Percentiles rank a stretch among this genome's conserved stretches.
Conservation (phyloP, 139 green algal species). For the Volvox reticuliferus region DNA sequence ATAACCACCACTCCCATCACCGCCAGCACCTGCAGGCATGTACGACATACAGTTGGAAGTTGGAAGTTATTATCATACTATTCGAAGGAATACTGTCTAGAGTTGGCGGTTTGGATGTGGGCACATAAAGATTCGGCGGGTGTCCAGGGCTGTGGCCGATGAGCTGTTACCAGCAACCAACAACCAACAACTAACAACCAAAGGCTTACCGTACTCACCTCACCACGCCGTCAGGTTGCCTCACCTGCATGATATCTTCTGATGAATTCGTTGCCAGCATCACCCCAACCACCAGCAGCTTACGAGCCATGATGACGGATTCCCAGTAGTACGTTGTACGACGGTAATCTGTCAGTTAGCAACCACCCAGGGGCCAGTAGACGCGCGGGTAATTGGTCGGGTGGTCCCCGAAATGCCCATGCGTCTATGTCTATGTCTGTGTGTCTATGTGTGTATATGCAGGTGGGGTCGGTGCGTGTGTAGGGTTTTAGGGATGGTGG, state of each 20-base stretch:
- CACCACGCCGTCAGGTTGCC: too few species aligned
- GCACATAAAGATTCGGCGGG: not conserved
- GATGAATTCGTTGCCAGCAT: not conserved
- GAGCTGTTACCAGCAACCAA: not conserved
- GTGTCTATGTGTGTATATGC: not conserved
- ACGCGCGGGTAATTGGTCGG: too few species aligned
- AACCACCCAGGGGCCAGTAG: not conserved
- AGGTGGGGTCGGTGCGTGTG: not conserved
- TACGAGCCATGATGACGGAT: conserved; percentile 13
- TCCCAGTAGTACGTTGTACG: conserved; percentile 40
- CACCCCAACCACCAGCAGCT: conserved; percentile 34
- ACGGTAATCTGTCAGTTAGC: not conserved
- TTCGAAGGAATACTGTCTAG: not conserved
- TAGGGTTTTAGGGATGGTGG: not conserved
- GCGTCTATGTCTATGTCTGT: not conserved
- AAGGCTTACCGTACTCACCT: not conserved
- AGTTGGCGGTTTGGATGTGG: not conserved
- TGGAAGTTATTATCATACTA: not conserved
- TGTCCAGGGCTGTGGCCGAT: not conserved
- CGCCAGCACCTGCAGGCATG: not conserved
- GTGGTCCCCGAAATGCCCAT: not conserved
- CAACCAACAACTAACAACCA: too few species aligned
- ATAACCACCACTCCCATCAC: conserved; percentile 39
- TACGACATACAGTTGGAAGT: not conserved
- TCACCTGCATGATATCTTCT: not conserved